Conservation (phyloP, 169 alveolate genomes). For the Plasmodium knowlesi region DNA sequence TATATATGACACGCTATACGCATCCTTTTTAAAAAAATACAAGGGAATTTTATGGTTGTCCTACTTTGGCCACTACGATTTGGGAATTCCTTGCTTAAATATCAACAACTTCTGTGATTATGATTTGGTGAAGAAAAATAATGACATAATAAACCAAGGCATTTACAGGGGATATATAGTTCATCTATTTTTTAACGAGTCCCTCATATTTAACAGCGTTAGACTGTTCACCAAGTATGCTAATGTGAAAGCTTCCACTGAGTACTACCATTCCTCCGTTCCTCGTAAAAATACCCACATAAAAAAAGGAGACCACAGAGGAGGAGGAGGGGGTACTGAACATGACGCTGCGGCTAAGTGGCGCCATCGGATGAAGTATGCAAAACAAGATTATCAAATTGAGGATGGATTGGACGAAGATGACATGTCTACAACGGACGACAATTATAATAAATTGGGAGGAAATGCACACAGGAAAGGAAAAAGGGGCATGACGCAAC, state of each 20-base stretch:
- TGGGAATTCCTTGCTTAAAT: constrained; percentile 74
- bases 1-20: constrained; percentile 82
- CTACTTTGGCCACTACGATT: constrained; percentile 77
- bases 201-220: constrained; percentile 81
- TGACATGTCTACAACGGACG: constrained; percentile 41
- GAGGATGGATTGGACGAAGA: constrained; percentile 34
- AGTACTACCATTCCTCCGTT: not conserved
- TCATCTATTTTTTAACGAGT: constrained; percentile 80
- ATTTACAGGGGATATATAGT: constrained; percentile 84
- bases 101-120: constrained; percentile 77
- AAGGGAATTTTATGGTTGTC: constrained; percentile 80
- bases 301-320: not conserved
- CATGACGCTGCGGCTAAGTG: not conserved
- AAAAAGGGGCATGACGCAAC: not conserved
- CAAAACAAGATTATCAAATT: no score
- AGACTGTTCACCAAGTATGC: constrained; percentile 79
- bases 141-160: constrained; percentile 76
- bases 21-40: constrained; percentile 73
- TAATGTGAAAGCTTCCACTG: not conserved
- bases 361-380: not conserved
- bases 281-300: not conserved
- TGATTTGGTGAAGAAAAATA: constrained; percentile 77
- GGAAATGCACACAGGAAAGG: not conserved
- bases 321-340: not conserved
- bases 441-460: not conserved